Percentiles rank a stretch among this genome's conserved stretches.
Evolutionary conservation across 805 yeast genomes (phyloP).

Genomic region (Ogataea pilisensis): DNA sequence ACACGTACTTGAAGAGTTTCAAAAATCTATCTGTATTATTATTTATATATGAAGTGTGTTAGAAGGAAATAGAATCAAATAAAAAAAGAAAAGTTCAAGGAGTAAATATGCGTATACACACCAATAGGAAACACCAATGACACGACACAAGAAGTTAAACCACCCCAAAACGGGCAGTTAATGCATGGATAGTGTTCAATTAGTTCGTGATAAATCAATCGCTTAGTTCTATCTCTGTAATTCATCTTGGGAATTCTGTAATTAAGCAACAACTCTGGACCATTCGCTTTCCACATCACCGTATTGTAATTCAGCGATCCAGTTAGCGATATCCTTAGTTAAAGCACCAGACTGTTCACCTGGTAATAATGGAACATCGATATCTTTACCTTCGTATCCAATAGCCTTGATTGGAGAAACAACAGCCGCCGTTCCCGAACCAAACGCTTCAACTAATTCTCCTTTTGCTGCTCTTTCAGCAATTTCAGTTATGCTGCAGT

Average conservation of each 20-base stretch:
- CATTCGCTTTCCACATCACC: slow-evolving; percentile 71
- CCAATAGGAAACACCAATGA: too few species aligned
- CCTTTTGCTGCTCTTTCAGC: slow-evolving; percentile 73
- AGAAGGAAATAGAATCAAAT: too few species aligned
- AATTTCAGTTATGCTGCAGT: slow-evolving; percentile 77
- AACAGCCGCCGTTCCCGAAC: slow-evolving; percentile 96
- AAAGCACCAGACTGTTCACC: slow-evolving; percentile 79
- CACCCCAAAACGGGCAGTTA: too few species aligned
- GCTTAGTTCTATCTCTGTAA: not conserved
- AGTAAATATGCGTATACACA: too few species aligned
- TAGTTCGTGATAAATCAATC: too few species aligned
- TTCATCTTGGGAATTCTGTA: not conserved
- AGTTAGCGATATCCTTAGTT: slow-evolving; percentile 70
- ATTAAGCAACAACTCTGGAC: slow-evolving; percentile 34
- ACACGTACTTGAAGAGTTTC: too few species aligned
- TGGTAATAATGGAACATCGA: slow-evolving; percentile 71
- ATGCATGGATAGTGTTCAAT: too few species aligned
- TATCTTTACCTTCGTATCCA: slow-evolving; percentile 71
- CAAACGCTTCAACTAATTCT: slow-evolving; percentile 89
- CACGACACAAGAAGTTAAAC: too few species aligned
- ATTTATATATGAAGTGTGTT: too few species aligned
- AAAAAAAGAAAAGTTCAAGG: too few species aligned
- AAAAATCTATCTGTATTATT: too few species aligned
- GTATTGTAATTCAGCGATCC: slow-evolving; percentile 90
- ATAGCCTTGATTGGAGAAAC: slow-evolving; percentile 90